Conservation (phyloP, 2,329 filamentous ascomycete genomes). For the Verticillium dahliae region DNA sequence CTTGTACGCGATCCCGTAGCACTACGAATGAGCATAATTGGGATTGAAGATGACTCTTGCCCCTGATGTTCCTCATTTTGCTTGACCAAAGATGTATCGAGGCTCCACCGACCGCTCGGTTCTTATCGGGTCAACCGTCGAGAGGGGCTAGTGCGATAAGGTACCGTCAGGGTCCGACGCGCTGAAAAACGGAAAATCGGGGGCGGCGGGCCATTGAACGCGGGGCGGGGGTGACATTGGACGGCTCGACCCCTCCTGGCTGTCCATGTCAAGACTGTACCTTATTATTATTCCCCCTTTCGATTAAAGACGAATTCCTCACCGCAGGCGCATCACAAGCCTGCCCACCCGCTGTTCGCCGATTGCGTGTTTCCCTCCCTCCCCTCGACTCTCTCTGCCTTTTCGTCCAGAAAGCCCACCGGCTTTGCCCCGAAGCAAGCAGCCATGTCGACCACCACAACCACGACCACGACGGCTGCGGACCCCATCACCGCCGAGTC, state of each 20-base stretch:
- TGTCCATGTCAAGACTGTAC: background rate
- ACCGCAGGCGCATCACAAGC: background rate
- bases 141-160: background rate
- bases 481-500: conserved; percentile 76
- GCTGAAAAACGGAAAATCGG: background rate
- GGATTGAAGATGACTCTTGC: no score
- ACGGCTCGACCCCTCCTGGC: background rate
- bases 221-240: background rate
- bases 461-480: conserved; percentile 40
- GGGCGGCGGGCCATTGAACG: background rate
- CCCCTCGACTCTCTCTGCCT: background rate
- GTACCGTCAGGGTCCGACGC: background rate
- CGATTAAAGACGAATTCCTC: background rate
- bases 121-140: background rate
- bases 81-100: background rate
- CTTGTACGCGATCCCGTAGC: background rate
- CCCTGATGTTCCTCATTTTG: no score
- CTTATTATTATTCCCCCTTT: background rate
- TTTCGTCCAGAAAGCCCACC: no score
- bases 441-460: conserved; percentile 25
- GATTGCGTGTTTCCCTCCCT: background rate
- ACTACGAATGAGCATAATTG: no score
- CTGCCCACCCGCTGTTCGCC: background rate
- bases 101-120: background rate
- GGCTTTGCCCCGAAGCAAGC: background rate